Conservation (phyloP, 164 flowering plant genomes). For the Pachysandra terminalis region DNA sequence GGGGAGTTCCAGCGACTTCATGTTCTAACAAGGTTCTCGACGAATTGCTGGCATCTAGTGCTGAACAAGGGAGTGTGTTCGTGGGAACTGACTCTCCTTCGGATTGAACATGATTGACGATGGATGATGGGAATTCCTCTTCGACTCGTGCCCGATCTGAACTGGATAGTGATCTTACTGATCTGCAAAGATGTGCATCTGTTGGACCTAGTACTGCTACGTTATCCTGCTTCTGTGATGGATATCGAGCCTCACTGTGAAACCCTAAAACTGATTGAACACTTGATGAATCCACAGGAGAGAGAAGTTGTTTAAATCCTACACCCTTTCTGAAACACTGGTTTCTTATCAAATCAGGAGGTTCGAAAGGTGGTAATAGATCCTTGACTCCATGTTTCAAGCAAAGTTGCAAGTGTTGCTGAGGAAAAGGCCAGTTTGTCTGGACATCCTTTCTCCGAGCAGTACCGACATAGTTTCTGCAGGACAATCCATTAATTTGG, state of each 20-base stretch:
- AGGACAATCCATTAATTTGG: slow-evolving; percentile 12
- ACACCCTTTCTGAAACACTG: slow-evolving; percentile 17
- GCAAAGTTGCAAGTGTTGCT: slow-evolving; percentile 61
- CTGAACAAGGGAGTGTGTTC: slow-evolving; percentile 19
- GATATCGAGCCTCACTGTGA: slow-evolving; percentile 9
- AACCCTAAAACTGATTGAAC: slow-evolving; percentile 16
- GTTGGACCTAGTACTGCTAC: slow-evolving; percentile 9
- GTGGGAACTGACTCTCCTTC: slow-evolving; percentile 29
- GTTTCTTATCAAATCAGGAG: slow-evolving; percentile 38
- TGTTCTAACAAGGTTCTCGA: slow-evolving; percentile 20
- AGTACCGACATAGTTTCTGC: slow-evolving; percentile 78
- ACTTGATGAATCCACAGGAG: not conserved
- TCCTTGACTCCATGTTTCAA: slow-evolving; percentile 75
- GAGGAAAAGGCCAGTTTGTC: slow-evolving; percentile 83
- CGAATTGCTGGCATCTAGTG: slow-evolving; percentile 20
- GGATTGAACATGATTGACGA: slow-evolving; percentile 26
- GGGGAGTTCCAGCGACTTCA: slow-evolving; percentile 15
- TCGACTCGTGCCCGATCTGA: slow-evolving; percentile 18
- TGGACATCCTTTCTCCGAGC: slow-evolving; percentile 64
- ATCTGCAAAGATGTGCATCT: slow-evolving; percentile 25
- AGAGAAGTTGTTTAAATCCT: not conserved
- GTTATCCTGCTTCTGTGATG: slow-evolving; percentile 13
- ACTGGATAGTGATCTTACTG: not conserved
- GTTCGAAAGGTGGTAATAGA: slow-evolving; percentile 76
- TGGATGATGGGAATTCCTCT: slow-evolving; percentile 28